Evolutionary conservation across 75 land plant genomes (phyloP), one percentile per base, ranked within the genome.

Genomic region (Azolla pinnata): DNA sequence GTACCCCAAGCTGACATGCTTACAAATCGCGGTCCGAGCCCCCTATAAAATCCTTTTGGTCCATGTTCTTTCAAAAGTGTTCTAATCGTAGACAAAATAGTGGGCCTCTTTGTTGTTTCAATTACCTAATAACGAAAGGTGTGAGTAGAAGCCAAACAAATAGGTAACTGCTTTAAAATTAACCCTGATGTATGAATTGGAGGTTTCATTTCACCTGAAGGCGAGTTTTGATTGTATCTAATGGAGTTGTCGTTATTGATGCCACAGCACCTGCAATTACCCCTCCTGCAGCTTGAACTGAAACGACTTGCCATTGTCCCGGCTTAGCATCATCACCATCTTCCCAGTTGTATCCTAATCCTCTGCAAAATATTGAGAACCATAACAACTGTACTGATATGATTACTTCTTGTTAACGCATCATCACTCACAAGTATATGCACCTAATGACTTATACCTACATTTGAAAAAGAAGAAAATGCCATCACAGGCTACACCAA

Each of bases 1-100:
- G 97, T 88, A 30, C 97, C 97, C 97, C 97, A 92, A 9, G 88
- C 81, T 31, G 97, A 88, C 84, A 81, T 88, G 82, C 96, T 92
- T 54, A 92, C 45, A 62, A 88, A 85, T 26, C 97, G 79, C 34
- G 97, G 97, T 59, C 89, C 95, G 34, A 92, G 49, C 12, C 97
- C 97, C 68, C 88, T 73, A 51, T 92, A 92, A 2, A 92, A 74
- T 47, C 97, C 97, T 63, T 58, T 67, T 87, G 90, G 90, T 45
- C 97, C 97, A 64, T 92, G 90, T 29, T 92, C 87, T 25, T 48
- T 33, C 51, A 88, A 71, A 60, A 92, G 70, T 10, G 60, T 69
- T 75, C 68, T 76, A 4, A 85, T 72, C 40, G 87, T 87, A 59
- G 75, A 75, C 24, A 45, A 68, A 17, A 79, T 68, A 16, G 75